Evolutionary conservation across 768 basidiomycete species (phyloP).

Genomic region (Serendipita sp.): DNA sequence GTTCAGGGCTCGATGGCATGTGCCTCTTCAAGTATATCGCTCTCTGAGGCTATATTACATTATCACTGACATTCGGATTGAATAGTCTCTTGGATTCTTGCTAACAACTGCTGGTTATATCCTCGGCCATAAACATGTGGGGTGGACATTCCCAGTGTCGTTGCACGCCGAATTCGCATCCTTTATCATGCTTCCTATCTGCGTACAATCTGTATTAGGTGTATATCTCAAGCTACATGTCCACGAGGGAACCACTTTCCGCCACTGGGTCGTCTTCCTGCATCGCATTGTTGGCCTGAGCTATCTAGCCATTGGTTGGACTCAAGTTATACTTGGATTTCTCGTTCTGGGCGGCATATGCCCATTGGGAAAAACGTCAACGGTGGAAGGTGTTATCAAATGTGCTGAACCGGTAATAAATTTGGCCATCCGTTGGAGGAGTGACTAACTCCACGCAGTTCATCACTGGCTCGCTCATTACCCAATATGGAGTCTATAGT

Average conservation of each 20-base stretch:
- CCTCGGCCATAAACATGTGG: constrained; percentile 76
- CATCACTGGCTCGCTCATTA: neutral
- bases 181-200: constrained; percentile 43
- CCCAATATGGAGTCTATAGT: neutral
- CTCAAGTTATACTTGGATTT: neutral
- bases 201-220: constrained; percentile 52
- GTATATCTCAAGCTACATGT: constrained; percentile 89
- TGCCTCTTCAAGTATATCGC: constrained; percentile 56
- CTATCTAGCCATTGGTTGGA: neutral
- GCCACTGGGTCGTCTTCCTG: neutral
- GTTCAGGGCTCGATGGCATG: constrained; percentile 75
- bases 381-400: neutral
- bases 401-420: constrained; percentile 2
- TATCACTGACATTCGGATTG: neutral
- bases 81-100: constrained; percentile 46
- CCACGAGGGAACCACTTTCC: constrained; percentile 43
- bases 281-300: constrained; percentile 2
- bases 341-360: constrained; percentile 2
- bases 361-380: neutral
- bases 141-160: constrained; percentile 57
- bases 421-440: neutral
- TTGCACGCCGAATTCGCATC: constrained; percentile 60
- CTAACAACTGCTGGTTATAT: constrained; percentile 59
- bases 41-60: neutral
- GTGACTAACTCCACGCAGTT: neutral